Conservation (phyloP, 257 asterid species). For the Echites panduratus region DNA sequence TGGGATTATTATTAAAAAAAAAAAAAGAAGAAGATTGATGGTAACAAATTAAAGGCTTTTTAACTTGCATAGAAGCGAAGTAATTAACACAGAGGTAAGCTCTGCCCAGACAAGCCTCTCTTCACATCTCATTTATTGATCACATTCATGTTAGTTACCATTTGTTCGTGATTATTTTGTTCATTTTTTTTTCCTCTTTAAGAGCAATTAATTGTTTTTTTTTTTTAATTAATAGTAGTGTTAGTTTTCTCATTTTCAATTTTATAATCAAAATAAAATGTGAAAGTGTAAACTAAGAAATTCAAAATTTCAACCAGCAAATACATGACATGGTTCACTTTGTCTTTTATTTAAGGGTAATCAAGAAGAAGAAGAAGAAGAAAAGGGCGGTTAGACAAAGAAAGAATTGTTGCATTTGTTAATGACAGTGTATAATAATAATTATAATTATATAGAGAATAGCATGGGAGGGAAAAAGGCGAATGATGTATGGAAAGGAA, state of each 20-base stretch:
- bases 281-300: too few species aligned
- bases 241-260: too few species aligned
- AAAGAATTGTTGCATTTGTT: too few species aligned
- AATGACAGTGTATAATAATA: too few species aligned
- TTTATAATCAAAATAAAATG: too few species aligned
- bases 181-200: not conserved
- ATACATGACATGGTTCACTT: not conserved
- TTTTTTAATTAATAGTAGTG: too few species aligned
- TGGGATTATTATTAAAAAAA: not conserved
- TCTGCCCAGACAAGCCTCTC: too few species aligned
- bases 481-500: too few species aligned
- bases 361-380: not conserved
- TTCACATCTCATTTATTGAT: not conserved
- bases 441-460: too few species aligned
- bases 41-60: not conserved
- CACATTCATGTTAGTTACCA: slow-evolving; percentile 9
- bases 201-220: not conserved
- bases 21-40: not conserved
- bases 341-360: not conserved
- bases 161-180: slow-evolving; percentile 13
- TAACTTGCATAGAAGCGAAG: slow-evolving; percentile 6
- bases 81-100: not conserved
- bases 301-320: too few species aligned
- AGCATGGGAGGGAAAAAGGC: too few species aligned
- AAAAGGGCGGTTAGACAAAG: too few species aligned